These are phyloP conservation scores for Kazachstania kunashirensis DNA, from an alignment of 805 yeast species.

Conservation along the genomic window DNA sequence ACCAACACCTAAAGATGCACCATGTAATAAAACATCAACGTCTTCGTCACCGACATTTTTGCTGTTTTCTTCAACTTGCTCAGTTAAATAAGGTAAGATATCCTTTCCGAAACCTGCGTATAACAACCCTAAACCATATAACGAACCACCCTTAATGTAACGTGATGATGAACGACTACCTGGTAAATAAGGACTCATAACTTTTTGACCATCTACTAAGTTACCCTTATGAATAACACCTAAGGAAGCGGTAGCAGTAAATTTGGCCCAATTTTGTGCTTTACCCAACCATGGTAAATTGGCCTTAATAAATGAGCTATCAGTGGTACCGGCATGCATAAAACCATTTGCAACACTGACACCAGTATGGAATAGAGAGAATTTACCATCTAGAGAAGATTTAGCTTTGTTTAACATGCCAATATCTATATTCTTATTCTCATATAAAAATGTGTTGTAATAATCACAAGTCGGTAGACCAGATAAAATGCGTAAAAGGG, in stretches of 20 bases:
- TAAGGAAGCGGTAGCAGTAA: slow-evolving; percentile 93
- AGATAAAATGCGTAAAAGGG: slow-evolving; percentile 60
- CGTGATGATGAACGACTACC: slow-evolving; percentile 58
- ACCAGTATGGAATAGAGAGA: slow-evolving; percentile 90
- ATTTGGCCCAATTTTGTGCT: slow-evolving; percentile 98
- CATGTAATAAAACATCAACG: slow-evolving; percentile 79
- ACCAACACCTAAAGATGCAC: slow-evolving; percentile 92
- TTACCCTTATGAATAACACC: slow-evolving; percentile 97
- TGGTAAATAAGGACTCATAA: slow-evolving; percentile 86
- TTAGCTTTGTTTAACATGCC: slow-evolving; percentile 75
- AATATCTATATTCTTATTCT: slow-evolving; percentile 80
- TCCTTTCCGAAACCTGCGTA: slow-evolving; percentile 96
- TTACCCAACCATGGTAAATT: slow-evolving; percentile 93
- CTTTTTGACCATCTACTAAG: slow-evolving; percentile 77
- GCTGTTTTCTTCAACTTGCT: slow-evolving; percentile 56
- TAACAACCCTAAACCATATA: slow-evolving; percentile 85
- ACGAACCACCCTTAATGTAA: slow-evolving; percentile 91
- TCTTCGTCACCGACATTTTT: slow-evolving; percentile 53
- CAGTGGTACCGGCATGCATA: slow-evolving; percentile 93
- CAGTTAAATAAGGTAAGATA: slow-evolving; percentile 66
- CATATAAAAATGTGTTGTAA: slow-evolving; percentile 76
- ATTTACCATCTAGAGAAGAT: slow-evolving; percentile 76
- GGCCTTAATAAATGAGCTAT: slow-evolving; percentile 80
- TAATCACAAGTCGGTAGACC: slow-evolving; percentile 94
- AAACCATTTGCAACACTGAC: slow-evolving; percentile 91